Percentiles rank a stretch among this genome's conserved stretches.
These are phyloP conservation scores for Quercus parvula DNA, from an alignment of 306 rosid species.

Conservation along the genomic window DNA sequence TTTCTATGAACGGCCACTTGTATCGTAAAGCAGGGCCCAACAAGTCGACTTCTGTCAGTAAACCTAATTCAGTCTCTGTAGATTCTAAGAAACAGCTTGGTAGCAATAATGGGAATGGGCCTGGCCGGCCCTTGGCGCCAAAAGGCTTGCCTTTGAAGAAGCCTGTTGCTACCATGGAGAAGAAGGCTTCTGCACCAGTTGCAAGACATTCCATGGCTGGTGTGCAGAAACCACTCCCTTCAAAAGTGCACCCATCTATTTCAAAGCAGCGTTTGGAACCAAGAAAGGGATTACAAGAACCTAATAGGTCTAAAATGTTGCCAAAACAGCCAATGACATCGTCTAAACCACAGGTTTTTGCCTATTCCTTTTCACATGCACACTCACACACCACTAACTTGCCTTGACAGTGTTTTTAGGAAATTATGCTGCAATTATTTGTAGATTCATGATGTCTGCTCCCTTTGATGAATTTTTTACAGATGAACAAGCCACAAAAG, in stretches of 20 bases:
- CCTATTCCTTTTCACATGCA: neutral
- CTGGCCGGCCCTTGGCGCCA: constrained; percentile 55
- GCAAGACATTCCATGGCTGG: constrained; percentile 36
- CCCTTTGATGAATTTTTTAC: constrained; percentile 16
- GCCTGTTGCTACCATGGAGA: constrained; percentile 39
- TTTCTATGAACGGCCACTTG: constrained; percentile 40
- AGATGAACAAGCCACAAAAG: constrained; percentile 57
- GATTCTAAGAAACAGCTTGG: constrained; percentile 66
- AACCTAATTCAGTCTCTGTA: constrained; percentile 27
- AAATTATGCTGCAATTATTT: neutral
- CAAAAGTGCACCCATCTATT: constrained; percentile 38
- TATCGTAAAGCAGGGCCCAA: constrained; percentile 42
- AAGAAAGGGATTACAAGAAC: constrained; percentile 46
- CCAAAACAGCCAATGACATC: constrained; percentile 52
- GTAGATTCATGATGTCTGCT: constrained; percentile 9
- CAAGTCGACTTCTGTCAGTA: constrained; percentile 47
- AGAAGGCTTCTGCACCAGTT: constrained; percentile 41
- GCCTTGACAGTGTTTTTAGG: neutral
- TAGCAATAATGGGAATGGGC: constrained; percentile 52
- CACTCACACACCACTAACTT: neutral
- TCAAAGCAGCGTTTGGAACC: constrained; percentile 45
- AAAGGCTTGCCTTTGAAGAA: constrained; percentile 51
- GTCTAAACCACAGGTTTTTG: constrained; percentile 59
- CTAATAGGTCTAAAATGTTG: constrained; percentile 43
- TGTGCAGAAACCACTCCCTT: constrained; percentile 37